A percentile compares a stretch with the other conserved stretches of the same genome.
phyloP scores from a whole-genome alignment of 2,329 filamentous ascomycete species.

The Penicillium sp. region DNA sequence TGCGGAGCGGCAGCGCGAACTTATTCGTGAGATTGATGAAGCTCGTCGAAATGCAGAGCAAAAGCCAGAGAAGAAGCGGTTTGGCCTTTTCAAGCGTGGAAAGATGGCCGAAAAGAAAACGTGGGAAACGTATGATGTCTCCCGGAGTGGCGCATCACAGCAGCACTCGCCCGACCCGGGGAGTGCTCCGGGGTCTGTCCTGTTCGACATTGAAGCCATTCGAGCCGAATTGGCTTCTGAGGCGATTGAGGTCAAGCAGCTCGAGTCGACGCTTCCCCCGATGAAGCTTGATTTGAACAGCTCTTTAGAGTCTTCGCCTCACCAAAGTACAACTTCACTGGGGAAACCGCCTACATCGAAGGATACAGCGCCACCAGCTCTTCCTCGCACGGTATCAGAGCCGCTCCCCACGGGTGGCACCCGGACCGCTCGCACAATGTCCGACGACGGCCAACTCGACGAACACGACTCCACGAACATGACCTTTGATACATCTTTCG shows the following conservation, averaged over 20 bases:
- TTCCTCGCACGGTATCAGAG: constrained; percentile 16
- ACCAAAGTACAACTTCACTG: constrained; percentile 20
- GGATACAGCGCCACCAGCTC: constrained; percentile 18
- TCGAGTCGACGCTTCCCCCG: constrained; percentile 80
- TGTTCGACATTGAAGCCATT: constrained; percentile 96
- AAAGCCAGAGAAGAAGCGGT: constrained; percentile 65
- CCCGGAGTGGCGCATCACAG: constrained; percentile 25
- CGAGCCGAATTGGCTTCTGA: constrained; percentile 74
- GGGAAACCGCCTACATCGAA: constrained; percentile 37
- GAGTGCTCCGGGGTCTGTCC: constrained; percentile 48
- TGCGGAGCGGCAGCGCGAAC: constrained; percentile 74
- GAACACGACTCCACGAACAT: constrained; percentile 50
- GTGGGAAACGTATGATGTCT: constrained; percentile 90
- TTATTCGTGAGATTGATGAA: constrained; percentile 95
- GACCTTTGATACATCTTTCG: constrained; percentile 64
- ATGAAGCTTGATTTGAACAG: constrained; percentile 67
- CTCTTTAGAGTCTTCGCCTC: constrained; percentile 14
- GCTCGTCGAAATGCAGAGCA: constrained; percentile 79
- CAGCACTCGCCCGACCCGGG: constrained; percentile 23
- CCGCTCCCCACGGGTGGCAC: constrained; percentile 10
- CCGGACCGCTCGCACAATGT: constrained; percentile 6
- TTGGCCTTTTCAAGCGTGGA: constrained; percentile 75
- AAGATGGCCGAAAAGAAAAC: constrained; percentile 70
- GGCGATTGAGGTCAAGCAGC: constrained; percentile 65
- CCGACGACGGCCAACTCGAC: constrained; percentile 9